phyloP scores from a whole-genome alignment of 495 filamentous ascomycete species.

The Xylaria acuta region DNA sequence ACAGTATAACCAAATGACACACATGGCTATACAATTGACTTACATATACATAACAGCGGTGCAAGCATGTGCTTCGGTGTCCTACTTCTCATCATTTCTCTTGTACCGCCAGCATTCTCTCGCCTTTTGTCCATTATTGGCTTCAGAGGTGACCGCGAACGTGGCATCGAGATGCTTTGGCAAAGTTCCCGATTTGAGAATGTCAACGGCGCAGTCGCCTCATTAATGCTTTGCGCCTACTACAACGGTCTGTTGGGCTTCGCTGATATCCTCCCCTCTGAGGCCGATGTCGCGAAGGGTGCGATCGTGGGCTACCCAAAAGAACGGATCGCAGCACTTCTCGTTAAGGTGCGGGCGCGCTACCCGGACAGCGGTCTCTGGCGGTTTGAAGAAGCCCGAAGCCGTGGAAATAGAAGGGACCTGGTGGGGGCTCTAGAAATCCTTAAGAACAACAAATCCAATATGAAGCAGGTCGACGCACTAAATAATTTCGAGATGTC shows the following conservation, averaged over 20 bases:
- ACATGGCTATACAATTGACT: neutral
- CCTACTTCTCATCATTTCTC: conserved; percentile 81
- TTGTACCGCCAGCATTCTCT: conserved; percentile 88
- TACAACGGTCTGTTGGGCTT: conserved; percentile 87
- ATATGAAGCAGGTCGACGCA: conserved; percentile 84
- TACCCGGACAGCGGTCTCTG: conserved; percentile 88
- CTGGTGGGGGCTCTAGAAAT: conserved; percentile 72
- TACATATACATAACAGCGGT: conserved; percentile 58
- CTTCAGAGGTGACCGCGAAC: conserved; percentile 87
- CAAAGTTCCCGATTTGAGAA: conserved; percentile 86
- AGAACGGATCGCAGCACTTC: conserved; percentile 68
- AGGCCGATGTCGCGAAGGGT: conserved; percentile 55
- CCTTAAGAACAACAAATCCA: conserved; percentile 64
- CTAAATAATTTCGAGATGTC: conserved; percentile 85
- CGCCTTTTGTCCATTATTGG: conserved; percentile 87
- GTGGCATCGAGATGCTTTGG: conserved; percentile 88
- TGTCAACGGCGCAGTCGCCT: conserved; percentile 89
- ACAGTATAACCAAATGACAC: neutral
- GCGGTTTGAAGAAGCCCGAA: conserved; percentile 87
- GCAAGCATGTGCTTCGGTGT: conserved; percentile 88
- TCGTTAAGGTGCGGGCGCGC: conserved; percentile 73
- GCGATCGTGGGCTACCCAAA: conserved; percentile 72
- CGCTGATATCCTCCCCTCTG: conserved; percentile 82
- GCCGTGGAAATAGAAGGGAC: conserved; percentile 70
- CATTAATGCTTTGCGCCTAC: conserved; percentile 78